Evolutionary conservation across 257 asterid species (phyloP), one percentile per base, ranked within the genome.

Genomic region (Linaria vulgaris): DNA sequence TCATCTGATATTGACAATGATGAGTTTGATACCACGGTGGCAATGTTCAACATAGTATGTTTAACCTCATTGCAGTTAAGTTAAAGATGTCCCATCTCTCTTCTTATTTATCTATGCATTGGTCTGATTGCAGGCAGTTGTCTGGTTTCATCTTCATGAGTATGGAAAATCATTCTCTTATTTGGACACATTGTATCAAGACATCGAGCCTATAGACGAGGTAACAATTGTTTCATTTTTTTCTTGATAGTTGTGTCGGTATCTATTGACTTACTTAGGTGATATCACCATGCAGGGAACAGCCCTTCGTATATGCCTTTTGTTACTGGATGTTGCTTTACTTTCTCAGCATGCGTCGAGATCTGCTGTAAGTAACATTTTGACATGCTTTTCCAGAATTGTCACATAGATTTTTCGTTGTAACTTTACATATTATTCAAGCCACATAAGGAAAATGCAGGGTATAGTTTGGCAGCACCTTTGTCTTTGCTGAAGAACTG

Each of bases 81-180:
- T 52, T 31, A 38, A 34, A 24, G 1, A 44, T 59, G 20, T 67
- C 13, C 20, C 48, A 41, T 46, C 27, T 46, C 27, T 63, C 67
- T 25, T 49, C 70, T 41, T 13, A 68, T 46, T 45, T 41, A 27
- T 61, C 44, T 64, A 47, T 56, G 46, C 41, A 60, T 75, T 56
- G 48, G 66, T 70, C 67, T 79, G 61, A 69, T 61, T 71, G 69
- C 86, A 89, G 96, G 96, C 96, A 45, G 89, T 86, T 53, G 73
- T 78, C 68, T 89, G 91, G 96, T 89, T 78, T 72, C 90, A 81
- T 74, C 90, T 86, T 69, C 96, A 86, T 68, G 96, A 89, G 65
- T 79, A 82, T 59, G 68, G 82, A 47, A 84, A 72, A 64, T 74
- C 96, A 8, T 83, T 81, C 75, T 74, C 89, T 15, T 81, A 76